Evolutionary conservation across 495 filamentous ascomycete genomes (phyloP).

Genomic region (Monascus purpureus): DNA sequence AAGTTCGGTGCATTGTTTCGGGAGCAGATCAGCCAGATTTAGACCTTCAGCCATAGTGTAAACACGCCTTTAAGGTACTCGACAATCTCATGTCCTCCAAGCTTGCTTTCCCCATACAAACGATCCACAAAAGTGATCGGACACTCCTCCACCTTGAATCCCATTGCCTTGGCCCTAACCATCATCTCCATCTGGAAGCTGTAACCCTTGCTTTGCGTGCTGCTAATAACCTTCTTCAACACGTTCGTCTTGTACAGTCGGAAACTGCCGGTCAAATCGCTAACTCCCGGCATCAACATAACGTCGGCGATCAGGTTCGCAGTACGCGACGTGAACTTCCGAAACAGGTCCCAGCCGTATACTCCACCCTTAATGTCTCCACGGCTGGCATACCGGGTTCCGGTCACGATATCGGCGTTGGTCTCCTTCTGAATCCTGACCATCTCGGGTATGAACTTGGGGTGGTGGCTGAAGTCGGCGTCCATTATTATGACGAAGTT

Average conservation of each 20-base stretch:
- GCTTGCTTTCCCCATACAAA: conserved; percentile 87
- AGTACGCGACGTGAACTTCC: conserved; percentile 78
- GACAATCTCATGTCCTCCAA: conserved; percentile 93
- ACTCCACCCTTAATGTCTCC: conserved; percentile 61
- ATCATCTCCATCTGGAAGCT: conserved; percentile 99
- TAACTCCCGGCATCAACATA: conserved; percentile 86
- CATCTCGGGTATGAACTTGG: conserved; percentile 89
- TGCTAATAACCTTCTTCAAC: conserved; percentile 70
- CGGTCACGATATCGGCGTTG: conserved; percentile 91
- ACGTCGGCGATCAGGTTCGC: conserved; percentile 96
- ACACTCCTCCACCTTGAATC: conserved; percentile 79
- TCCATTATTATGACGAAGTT: conserved; percentile 99
- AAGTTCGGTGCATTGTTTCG: not conserved
- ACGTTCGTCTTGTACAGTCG: conserved; percentile 84
- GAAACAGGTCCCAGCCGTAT: conserved; percentile 94
- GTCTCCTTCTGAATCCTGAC: conserved; percentile 53
- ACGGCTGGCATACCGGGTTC: conserved; percentile 73
- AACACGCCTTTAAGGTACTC: conserved; percentile 93
- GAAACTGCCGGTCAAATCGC: conserved; percentile 90
- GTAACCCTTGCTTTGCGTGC: conserved; percentile 88
- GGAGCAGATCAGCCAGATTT: conserved; percentile 3
- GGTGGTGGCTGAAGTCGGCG: conserved; percentile 97
- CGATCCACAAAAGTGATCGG: conserved; percentile 94
- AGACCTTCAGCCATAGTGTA: conserved; percentile 79
- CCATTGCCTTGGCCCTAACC: conserved; percentile 87